Conservation (phyloP, 1,139 yeast genomes). For the Yamadazyma spencermartinsiae region DNA sequence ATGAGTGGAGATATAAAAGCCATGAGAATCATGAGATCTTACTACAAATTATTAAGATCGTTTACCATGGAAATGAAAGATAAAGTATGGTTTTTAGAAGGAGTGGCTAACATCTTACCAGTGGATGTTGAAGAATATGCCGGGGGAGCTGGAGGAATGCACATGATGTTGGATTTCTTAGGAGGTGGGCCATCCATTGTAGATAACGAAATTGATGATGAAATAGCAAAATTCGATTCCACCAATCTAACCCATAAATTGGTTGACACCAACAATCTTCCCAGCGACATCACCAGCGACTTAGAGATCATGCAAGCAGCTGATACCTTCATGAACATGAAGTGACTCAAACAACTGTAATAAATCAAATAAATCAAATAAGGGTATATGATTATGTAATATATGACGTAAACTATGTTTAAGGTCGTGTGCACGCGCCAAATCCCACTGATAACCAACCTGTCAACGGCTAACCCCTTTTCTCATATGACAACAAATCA, state of each 20-base stretch:
- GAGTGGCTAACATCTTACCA: slow-evolving; percentile 82
- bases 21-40: slow-evolving; percentile 85
- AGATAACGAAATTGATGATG: slow-evolving; percentile 44
- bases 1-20: slow-evolving; percentile 86
- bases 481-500: slow-evolving; percentile 1
- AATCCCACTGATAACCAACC: too few species aligned
- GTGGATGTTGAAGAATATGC: slow-evolving; percentile 82
- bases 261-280: slow-evolving; percentile 54
- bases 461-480: not conserved
- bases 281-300: slow-evolving; percentile 54
- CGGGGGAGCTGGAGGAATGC: slow-evolving; percentile 85
- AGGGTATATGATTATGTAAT: not conserved
- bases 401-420: not conserved
- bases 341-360: slow-evolving; percentile 13
- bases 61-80: slow-evolving; percentile 87
- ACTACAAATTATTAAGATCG: slow-evolving; percentile 75
- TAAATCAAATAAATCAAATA: not conserved
- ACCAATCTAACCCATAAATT: slow-evolving; percentile 44
- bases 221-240: slow-evolving; percentile 48
- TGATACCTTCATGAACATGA: slow-evolving; percentile 36
- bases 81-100: slow-evolving; percentile 91
- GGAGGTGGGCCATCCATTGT: slow-evolving; percentile 67
- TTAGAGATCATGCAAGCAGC: slow-evolving; percentile 51
- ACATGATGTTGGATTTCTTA: slow-evolving; percentile 83
- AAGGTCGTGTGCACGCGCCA: not conserved